Percentiles rank a stretch among this genome's conserved stretches.
These are phyloP conservation scores for Penicillium ucsense DNA, from an alignment of 495 filamentous ascomycete species.

Conservation along the genomic window DNA sequence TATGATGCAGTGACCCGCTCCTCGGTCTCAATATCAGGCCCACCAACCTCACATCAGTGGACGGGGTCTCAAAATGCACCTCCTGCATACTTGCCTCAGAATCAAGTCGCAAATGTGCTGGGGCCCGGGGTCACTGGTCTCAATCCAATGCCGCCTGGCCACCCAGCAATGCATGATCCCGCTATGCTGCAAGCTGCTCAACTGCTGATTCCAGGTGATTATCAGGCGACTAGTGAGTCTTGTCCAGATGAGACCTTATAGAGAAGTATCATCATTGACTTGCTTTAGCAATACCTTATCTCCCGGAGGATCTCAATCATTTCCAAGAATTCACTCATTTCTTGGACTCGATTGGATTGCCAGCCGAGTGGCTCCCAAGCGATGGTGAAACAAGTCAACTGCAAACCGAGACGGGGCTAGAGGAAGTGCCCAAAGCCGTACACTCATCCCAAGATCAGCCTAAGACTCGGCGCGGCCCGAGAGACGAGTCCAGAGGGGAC, in stretches of 20 bases:
- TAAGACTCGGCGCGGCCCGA: constrained; percentile 10
- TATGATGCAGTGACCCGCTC: constrained; percentile 18
- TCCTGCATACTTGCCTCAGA: constrained; percentile 19
- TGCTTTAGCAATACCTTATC: constrained; percentile 22
- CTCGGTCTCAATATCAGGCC: constrained; percentile 15
- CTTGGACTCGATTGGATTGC: constrained; percentile 30
- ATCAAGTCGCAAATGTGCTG: constrained; percentile 12
- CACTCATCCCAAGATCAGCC: constrained; percentile 13
- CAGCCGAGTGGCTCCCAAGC: constrained; percentile 30
- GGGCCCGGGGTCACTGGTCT: constrained; percentile 5
- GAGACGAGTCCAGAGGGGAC: constrained; percentile 25
- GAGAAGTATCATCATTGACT: too few relatives aligned
- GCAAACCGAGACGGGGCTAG: constrained; percentile 12
- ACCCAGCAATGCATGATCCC: constrained; percentile 25
- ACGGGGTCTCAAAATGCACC: constrained; percentile 13
- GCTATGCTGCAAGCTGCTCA: constrained; percentile 34
- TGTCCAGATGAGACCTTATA: too few relatives aligned
- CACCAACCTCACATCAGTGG: constrained; percentile 25
- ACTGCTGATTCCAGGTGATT: constrained; percentile 27
- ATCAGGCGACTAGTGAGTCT: constrained; percentile 18
- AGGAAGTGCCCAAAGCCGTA: constrained; percentile 14
- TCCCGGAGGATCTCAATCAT: constrained; percentile 31
- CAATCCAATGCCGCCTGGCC: constrained; percentile 7
- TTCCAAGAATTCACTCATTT: constrained; percentile 35
- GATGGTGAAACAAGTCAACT: constrained; percentile 20